phyloP scores from a whole-genome alignment of 164 flowering plant species.

The Taxillus chinensis region DNA sequence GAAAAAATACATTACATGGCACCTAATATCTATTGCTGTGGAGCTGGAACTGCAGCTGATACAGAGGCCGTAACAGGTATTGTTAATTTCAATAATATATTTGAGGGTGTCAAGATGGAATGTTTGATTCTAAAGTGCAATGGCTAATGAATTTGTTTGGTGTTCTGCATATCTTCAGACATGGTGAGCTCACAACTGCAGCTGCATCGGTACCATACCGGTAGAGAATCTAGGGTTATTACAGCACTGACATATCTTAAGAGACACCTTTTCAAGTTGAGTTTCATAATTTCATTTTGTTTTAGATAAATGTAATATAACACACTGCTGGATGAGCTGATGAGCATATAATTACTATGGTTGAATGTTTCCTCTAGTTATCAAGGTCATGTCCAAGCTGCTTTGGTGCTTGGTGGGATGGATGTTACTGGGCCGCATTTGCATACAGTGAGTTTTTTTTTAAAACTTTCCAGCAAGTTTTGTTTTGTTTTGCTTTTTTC shows the following conservation, averaged over 20 bases:
- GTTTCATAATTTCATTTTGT: background rate
- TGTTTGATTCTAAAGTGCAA: background rate
- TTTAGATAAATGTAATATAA: no score
- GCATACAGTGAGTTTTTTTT: constrained; percentile 67
- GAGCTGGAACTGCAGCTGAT: constrained; percentile 31
- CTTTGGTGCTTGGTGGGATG: constrained; percentile 97
- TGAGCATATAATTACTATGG: background rate
- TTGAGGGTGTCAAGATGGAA: background rate
- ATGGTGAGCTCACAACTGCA: constrained; percentile 96
- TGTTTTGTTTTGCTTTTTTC: background rate
- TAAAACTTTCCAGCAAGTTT: background rate
- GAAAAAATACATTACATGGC: constrained; percentile 98
- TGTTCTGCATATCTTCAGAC: constrained; percentile 27
- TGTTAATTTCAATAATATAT: background rate
- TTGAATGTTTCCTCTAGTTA: constrained; percentile 31
- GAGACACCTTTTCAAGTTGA: constrained; percentile 80
- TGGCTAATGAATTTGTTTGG: background rate
- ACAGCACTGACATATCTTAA: constrained; percentile 27
- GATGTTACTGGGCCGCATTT: constrained; percentile 95
- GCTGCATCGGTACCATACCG: constrained; percentile 82
- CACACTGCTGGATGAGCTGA: background rate
- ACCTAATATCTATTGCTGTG: constrained; percentile 89
- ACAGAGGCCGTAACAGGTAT: constrained; percentile 96
- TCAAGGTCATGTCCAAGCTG: constrained; percentile 90
- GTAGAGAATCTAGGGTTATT: constrained; percentile 13